phyloP scores from a whole-genome alignment of 176 grass and related monocot genomes.

The Neostapfia colusana region DNA sequence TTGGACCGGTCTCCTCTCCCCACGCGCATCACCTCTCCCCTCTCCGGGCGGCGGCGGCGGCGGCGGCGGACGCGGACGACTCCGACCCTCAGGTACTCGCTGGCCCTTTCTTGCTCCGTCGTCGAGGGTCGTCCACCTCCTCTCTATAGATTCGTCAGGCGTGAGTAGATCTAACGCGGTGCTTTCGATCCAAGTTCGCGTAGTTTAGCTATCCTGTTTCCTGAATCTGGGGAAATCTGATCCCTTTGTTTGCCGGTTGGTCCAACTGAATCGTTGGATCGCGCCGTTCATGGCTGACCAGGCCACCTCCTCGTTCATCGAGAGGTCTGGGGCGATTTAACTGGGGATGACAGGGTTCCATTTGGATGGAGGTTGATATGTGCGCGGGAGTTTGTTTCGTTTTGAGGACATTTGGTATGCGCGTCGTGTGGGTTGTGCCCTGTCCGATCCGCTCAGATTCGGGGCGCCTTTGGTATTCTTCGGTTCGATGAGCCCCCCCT shows the following conservation, averaged over 20 bases:
- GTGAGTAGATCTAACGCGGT: background rate
- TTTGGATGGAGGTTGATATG: background rate
- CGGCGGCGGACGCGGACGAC: background rate
- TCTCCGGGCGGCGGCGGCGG: background rate
- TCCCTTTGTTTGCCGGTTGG: background rate
- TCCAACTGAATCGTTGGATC: background rate
- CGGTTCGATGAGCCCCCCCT: background rate
- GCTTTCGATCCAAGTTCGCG: background rate
- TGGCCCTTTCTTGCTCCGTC: background rate
- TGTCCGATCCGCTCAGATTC: background rate
- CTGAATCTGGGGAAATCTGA: background rate
- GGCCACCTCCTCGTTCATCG: background rate
- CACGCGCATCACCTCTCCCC: slow-evolving; percentile 6
- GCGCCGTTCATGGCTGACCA: background rate
- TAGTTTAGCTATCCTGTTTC: background rate
- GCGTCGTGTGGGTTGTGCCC: background rate
- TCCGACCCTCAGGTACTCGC: background rate
- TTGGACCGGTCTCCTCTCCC: background rate
- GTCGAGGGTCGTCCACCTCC: no score
- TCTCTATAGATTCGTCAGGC: no score
- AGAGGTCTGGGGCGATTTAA: background rate
- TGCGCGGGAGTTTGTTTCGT: background rate
- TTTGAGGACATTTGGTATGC: background rate
- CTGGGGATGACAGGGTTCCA: background rate
- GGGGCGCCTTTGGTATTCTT: background rate